Conservation (phyloP, 495 filamentous ascomycete species). For the Annulohypoxylon bovei region DNA sequence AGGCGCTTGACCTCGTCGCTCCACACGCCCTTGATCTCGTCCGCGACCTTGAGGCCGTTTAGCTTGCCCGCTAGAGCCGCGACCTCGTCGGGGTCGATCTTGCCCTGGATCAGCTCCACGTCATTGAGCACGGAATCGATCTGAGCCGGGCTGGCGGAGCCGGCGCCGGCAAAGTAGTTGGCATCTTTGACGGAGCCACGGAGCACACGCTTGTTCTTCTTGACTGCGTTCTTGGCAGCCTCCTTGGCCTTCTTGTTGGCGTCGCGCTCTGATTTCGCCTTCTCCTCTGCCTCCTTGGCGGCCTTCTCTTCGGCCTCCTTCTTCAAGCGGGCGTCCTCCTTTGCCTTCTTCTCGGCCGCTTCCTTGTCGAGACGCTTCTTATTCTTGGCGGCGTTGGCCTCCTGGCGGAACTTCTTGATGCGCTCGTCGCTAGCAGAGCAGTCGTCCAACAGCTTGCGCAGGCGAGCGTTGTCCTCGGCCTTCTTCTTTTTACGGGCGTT, state of each 20-base stretch:
- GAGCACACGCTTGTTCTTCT: slow-evolving; percentile 99
- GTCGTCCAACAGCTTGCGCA: slow-evolving; percentile 89
- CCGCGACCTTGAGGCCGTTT: slow-evolving; percentile 74
- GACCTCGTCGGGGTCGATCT: slow-evolving; percentile 90
- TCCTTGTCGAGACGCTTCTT: slow-evolving; percentile 91
- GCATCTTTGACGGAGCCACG: slow-evolving; percentile 92
- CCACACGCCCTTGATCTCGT: slow-evolving; percentile 74
- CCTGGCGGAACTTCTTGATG: slow-evolving; percentile 95
- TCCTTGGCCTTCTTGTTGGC: slow-evolving; percentile 97
- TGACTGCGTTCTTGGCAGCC: slow-evolving; percentile 95
- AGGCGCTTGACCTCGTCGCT: slow-evolving; percentile 76
- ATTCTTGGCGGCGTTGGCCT: slow-evolving; percentile 91
- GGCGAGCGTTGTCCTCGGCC: slow-evolving; percentile 92
- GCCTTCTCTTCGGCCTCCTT: slow-evolving; percentile 81
- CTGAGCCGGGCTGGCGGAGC: slow-evolving; percentile 72
- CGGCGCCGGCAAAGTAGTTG: slow-evolving; percentile 83
- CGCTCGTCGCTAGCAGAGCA: slow-evolving; percentile 83
- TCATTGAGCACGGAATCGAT: slow-evolving; percentile 87
- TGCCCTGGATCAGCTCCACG: slow-evolving; percentile 86
- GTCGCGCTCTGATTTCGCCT: slow-evolving; percentile 81
- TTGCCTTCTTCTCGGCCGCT: slow-evolving; percentile 84
- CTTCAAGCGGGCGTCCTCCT: slow-evolving; percentile 79
- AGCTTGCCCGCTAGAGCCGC: slow-evolving; percentile 81
- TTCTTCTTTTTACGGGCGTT: slow-evolving; percentile 99
- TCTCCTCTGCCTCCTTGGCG: slow-evolving; percentile 83